These are phyloP conservation scores for Penicillium sp. DNA, from an alignment of 2,329 filamentous ascomycete genomes.

Conservation along the genomic window DNA sequence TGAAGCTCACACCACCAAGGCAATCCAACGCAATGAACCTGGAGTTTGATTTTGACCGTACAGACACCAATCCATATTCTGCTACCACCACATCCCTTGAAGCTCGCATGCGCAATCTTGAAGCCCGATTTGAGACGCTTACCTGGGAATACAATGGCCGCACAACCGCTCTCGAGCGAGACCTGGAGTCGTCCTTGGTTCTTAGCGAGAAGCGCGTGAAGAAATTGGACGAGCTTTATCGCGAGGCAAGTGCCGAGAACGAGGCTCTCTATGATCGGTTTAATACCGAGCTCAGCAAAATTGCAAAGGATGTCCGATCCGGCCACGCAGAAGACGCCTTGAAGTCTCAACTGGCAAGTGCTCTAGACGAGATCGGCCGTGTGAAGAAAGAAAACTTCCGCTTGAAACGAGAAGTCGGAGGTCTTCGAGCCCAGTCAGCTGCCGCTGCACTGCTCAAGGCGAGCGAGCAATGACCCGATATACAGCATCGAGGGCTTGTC, in stretches of 20 bases:
- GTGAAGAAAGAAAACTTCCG: conserved; percentile 78
- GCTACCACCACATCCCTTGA: conserved; percentile 20
- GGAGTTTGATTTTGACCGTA: conserved; percentile 25
- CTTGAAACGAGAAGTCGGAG: conserved; percentile 71
- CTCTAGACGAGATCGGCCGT: conserved; percentile 65
- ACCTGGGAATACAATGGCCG: conserved; percentile 53
- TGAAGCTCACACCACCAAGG: conserved; percentile 29
- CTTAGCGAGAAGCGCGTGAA: conserved; percentile 69
- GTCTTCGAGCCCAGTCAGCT: conserved; percentile 48
- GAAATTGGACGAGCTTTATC: conserved; percentile 79
- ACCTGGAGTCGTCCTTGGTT: conserved; percentile 62
- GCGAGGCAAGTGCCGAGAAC: conserved; percentile 80
- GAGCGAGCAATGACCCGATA: conserved; percentile 21
- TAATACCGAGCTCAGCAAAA: conserved; percentile 79
- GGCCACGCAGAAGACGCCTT: conserved; percentile 74
- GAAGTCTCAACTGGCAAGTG: conserved; percentile 60
- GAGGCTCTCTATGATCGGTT: conserved; percentile 86
- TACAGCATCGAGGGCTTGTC: not conserved
- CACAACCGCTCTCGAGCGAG: conserved; percentile 57
- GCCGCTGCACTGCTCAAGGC: conserved; percentile 26
- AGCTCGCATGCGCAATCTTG: conserved; percentile 56
- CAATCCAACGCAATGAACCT: conserved; percentile 25
- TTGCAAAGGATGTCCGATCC: conserved; percentile 65
- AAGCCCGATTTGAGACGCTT: conserved; percentile 55
- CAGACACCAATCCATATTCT: conserved; percentile 10